These are phyloP conservation scores for Retiboletus flavoniger DNA, from an alignment of 1,284 basidiomycete species.

Conservation along the genomic window DNA sequence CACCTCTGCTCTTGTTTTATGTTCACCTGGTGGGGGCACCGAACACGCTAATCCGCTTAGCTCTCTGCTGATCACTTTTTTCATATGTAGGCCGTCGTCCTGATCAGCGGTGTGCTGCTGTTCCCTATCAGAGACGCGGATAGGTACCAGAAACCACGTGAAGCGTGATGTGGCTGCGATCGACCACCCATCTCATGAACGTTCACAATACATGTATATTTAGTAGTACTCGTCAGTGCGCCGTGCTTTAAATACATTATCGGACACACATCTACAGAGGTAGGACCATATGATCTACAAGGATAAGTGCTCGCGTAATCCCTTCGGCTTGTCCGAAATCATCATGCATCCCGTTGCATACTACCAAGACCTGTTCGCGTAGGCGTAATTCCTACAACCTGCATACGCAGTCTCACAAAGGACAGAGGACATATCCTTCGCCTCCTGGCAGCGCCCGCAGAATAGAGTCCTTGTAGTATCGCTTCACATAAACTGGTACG, in stretches of 20 bases:
- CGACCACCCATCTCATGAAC: no score
- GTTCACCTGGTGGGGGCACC: constrained; percentile 22
- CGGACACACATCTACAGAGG: no score
- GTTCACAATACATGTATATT: no score
- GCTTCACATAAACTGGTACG: not conserved
- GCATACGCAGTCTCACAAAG: not conserved
- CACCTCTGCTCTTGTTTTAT: constrained; percentile 23
- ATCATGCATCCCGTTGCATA: constrained; percentile 1
- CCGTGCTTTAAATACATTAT: no score
- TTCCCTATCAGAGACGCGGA: constrained; percentile 27
- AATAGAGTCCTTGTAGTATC: not conserved
- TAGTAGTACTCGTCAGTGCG: no score
- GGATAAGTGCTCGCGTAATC: not conserved
- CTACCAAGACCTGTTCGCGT: no score
- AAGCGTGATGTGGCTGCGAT: not conserved
- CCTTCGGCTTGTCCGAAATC: not conserved
- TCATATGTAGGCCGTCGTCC: constrained; percentile 11
- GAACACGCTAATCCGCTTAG: not conserved
- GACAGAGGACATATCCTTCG: constrained; percentile 1
- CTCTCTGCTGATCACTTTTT: not conserved
- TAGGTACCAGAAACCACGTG: constrained; percentile 9
- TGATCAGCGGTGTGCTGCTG: constrained; percentile 12
- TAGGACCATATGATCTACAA: no score
- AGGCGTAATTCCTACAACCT: not conserved
- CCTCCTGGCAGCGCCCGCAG: not conserved